A percentile compares a stretch with the other conserved stretches of the same genome.
phyloP scores from a whole-genome alignment of 805 yeast species.

The Yarrowia sp. region DNA sequence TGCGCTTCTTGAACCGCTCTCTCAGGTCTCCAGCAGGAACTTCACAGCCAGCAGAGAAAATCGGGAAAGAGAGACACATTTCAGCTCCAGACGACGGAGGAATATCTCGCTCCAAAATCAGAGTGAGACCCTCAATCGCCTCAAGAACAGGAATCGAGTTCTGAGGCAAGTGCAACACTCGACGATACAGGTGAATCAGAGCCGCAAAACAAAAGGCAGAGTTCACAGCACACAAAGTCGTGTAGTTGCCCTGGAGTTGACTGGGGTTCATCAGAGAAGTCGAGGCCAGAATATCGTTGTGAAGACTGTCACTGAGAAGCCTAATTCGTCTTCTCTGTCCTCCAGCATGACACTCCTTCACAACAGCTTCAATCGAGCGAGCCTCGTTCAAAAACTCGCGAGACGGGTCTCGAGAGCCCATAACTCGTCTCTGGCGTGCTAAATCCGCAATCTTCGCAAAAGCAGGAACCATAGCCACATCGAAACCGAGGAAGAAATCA shows the following conservation, averaged over 20 bases:
- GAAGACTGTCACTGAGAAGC: constrained; percentile 27
- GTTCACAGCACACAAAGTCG: constrained; percentile 48
- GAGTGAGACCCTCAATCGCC: constrained; percentile 45
- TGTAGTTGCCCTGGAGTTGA: constrained; percentile 32
- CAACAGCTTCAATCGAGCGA: not conserved
- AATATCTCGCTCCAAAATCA: constrained; percentile 43
- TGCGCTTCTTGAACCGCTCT: constrained; percentile 42
- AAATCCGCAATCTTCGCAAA: constrained; percentile 51
- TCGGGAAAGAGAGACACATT: constrained; percentile 54
- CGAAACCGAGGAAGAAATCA: constrained; percentile 52
- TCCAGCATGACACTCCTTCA: constrained; percentile 2
- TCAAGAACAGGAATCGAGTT: constrained; percentile 50
- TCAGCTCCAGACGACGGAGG: constrained; percentile 52
- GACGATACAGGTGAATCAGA: constrained; percentile 53
- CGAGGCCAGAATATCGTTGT: constrained; percentile 28
- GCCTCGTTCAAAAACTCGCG: constrained; percentile 18
- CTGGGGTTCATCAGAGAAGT: constrained; percentile 30
- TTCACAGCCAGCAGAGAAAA: constrained; percentile 61
- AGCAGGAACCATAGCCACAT: constrained; percentile 56
- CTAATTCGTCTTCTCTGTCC: not conserved
- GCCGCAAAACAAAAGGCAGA: constrained; percentile 53
- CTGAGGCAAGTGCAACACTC: constrained; percentile 52
- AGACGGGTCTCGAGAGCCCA: not conserved
- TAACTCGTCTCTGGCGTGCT: constrained; percentile 38
- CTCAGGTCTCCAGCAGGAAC: constrained; percentile 43